Conservation (phyloP, 2,329 filamentous ascomycete species). For the Thermoascus crustaceus region DNA sequence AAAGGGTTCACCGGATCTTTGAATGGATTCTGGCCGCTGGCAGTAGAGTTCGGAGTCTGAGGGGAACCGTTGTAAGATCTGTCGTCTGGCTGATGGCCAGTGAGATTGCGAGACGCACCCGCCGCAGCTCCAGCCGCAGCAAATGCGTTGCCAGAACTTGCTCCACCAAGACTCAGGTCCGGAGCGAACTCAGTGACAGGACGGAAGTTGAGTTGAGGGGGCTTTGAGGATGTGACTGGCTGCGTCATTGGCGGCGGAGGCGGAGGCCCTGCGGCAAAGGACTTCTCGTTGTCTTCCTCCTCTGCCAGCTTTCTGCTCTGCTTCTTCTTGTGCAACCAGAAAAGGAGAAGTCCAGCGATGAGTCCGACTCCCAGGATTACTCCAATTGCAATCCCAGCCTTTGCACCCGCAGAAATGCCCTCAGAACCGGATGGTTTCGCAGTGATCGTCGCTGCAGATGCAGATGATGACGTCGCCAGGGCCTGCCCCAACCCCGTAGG, state of each 20-base stretch:
- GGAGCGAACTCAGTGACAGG: constrained; percentile 79
- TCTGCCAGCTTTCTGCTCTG: constrained; percentile 43
- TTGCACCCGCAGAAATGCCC: constrained; percentile 43
- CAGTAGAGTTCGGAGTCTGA: constrained; percentile 33
- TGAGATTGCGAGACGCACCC: constrained; percentile 23
- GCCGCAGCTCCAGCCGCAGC: constrained; percentile 13
- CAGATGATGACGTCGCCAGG: constrained; percentile 18
- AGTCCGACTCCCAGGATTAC: constrained; percentile 62
- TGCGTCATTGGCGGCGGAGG: constrained; percentile 30
- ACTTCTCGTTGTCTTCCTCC: constrained; percentile 57
- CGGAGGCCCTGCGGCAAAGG: constrained; percentile 23
- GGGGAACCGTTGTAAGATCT: constrained; percentile 10
- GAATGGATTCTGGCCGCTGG: constrained; percentile 37
- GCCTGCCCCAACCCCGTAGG: constrained; percentile 6
- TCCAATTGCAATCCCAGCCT: constrained; percentile 80
- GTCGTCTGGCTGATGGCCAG: constrained; percentile 16
- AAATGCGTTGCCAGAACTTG: constrained; percentile 16
- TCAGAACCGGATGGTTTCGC: constrained; percentile 16
- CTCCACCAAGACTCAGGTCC: constrained; percentile 43
- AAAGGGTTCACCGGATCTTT: constrained; percentile 63
- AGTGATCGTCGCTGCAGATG: constrained; percentile 11
- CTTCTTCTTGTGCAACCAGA: constrained; percentile 67
- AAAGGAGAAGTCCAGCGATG: constrained; percentile 59
- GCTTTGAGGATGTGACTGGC: constrained; percentile 39
- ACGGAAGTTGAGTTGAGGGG: constrained; percentile 76